Base-by-base conservation (phyloP, 1,284 basidiomycete genomes). In the Cronartium quercuum region DNA sequence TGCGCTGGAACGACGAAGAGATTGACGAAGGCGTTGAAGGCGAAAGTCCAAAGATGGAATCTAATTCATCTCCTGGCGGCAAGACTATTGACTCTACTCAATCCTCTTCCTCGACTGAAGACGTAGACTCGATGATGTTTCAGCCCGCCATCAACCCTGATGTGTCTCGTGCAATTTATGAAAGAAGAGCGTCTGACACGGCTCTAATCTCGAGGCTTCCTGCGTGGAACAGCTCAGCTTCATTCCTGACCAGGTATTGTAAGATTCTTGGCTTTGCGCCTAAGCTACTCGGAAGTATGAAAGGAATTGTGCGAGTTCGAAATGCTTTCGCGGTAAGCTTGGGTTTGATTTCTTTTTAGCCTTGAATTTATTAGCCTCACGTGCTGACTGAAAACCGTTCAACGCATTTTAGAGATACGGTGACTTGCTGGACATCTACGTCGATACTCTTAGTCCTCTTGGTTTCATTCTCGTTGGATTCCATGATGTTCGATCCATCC, bases 261-360 rank as follows among this genome's bases (percentile, higher is more conserved):
- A 74, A 74, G 40, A 63, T 74, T 2, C 38, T 74, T 21, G 71
- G 71, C 2, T 37, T 74, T 34, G 38, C 71, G 21, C 64, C 71
- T 21, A 74, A 66, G 42, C 38, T 74, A 21, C 58, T 74, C n/a
- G 71, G 71, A 5, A 74, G 71, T 21, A 74, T 74, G 71, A 74
- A 74, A 44, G 71, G 71, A 5, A 74, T 74, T 60, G 64, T 74
- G 9, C 34, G 63, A 37, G 71, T 74, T 18, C 71, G 64, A 29
- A 74, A 66, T 29, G 71, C 71, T n/a, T 74, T 74, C 51, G 47
- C 63, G 38, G 71, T 74, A 24, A 42, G 71, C 35, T 13, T 51
- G 6, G 24, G 5, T 12, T 4, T 51, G 13, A 21, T 57, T 57
- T 55, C 6, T 12, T 35, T 51, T 35, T 13, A 38, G 51, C 47